These are phyloP conservation scores for Leucocoprinus leucothites DNA, from an alignment of 768 basidiomycete genomes.

Conservation along the genomic window DNA sequence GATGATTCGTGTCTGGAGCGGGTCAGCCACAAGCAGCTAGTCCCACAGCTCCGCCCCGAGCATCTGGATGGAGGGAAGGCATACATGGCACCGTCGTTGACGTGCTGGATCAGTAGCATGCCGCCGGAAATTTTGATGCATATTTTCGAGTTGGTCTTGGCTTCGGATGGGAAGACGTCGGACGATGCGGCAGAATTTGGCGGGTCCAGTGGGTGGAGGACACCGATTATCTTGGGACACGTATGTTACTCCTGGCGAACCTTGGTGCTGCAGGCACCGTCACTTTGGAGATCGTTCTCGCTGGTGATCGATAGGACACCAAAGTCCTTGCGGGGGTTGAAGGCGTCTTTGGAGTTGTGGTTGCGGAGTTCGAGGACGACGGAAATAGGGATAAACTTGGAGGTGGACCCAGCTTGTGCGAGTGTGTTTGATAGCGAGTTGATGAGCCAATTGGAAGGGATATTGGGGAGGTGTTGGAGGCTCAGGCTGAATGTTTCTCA, in stretches of 20 bases:
- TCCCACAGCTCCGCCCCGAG: neutral
- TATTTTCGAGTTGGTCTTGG: conserved; percentile 9
- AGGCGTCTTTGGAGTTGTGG: conserved; percentile 4
- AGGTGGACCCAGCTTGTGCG: neutral
- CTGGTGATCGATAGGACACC: neutral
- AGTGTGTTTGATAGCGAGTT: neutral
- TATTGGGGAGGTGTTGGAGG: neutral
- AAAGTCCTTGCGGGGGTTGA: neutral
- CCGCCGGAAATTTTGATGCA: conserved; percentile 8
- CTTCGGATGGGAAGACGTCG: neutral
- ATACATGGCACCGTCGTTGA: neutral
- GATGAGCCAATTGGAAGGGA: neutral
- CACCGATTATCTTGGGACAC: conserved; percentile 3
- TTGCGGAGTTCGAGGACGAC: neutral
- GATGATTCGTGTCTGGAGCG: neutral
- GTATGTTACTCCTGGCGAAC: conserved; percentile 7
- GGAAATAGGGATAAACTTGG: conserved; percentile 7
- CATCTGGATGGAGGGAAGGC: neutral
- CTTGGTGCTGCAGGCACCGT: neutral
- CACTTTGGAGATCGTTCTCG: conserved; percentile 11
- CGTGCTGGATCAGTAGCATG: neutral
- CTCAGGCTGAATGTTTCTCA: conserved; percentile 7
- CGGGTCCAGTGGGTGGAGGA: neutral
- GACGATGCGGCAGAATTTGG: conserved; percentile 10
- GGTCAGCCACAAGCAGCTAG: neutral